These are phyloP conservation scores for Naganishia kalamii DNA, from an alignment of 768 basidiomycete genomes.

Conservation along the genomic window DNA sequence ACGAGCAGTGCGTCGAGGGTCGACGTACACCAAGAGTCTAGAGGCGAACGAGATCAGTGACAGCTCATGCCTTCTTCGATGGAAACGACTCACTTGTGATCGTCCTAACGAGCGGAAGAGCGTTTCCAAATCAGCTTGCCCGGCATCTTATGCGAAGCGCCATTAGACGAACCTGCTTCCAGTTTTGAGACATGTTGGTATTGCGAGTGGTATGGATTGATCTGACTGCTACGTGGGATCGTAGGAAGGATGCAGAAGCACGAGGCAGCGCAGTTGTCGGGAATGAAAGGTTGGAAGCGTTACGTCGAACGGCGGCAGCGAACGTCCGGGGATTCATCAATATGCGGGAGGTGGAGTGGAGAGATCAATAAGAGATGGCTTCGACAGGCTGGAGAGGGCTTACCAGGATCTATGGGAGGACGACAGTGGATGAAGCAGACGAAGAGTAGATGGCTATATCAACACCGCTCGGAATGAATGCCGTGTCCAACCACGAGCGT, in stretches of 20 bases:
- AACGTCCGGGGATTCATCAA: background rate
- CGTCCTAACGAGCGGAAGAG: background rate
- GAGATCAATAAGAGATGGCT: background rate
- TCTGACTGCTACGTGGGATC: background rate
- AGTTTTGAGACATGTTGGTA: slow-evolving; percentile 7
- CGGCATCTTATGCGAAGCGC: background rate
- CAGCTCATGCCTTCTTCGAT: background rate
- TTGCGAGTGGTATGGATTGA: background rate
- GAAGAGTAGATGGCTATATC: background rate
- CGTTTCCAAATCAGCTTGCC: background rate
- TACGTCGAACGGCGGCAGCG: background rate
- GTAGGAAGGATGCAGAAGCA: background rate
- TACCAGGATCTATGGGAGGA: background rate
- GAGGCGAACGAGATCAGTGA: background rate
- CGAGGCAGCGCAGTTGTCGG: background rate
- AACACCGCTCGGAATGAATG: no score
- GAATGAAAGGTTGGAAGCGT: background rate
- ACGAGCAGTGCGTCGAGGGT: background rate
- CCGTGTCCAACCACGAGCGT: no score
- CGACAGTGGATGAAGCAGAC: background rate
- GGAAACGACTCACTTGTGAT: slow-evolving; percentile 15
- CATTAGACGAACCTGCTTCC: background rate
- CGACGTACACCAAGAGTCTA: slow-evolving; percentile 20
- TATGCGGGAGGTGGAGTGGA: background rate
- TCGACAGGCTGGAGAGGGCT: background rate